phyloP scores from a whole-genome alignment of 2,329 filamentous ascomycete species.

The Aspergillus glaucus region DNA sequence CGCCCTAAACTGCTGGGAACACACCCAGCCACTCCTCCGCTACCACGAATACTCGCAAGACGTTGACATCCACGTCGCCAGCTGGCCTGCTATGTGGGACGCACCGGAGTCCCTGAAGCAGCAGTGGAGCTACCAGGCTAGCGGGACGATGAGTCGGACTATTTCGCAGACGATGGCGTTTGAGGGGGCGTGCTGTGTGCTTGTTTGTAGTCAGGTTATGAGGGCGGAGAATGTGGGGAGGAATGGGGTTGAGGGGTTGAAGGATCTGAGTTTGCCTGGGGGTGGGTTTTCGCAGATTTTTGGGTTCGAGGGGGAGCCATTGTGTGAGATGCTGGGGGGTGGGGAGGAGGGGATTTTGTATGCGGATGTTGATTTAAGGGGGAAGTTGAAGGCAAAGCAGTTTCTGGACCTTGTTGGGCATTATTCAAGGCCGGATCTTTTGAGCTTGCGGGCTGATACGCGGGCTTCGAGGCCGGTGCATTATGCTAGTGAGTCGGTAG shows the following conservation, averaged over 20 bases:
- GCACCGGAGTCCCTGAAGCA: neutral
- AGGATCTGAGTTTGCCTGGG: conserved; percentile 6
- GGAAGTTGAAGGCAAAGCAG: conserved; percentile 15
- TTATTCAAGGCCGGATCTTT: conserved; percentile 18
- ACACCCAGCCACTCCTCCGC: conserved; percentile 43
- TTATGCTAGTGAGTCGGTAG: too few relatives aligned
- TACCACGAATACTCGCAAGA: conserved; percentile 38
- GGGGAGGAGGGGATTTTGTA: conserved; percentile 46
- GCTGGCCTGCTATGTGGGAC: conserved; percentile 36
- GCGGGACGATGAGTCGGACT: neutral
- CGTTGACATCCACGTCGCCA: conserved; percentile 41
- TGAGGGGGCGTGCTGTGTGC: conserved; percentile 1
- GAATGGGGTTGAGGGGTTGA: conserved; percentile 14
- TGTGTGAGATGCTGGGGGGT: conserved; percentile 35
- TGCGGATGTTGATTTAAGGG: conserved; percentile 45
- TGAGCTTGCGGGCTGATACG: conserved; percentile 12
- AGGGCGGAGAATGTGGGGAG: neutral
- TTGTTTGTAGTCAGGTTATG: conserved; percentile 1
- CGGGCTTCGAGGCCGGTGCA: neutral
- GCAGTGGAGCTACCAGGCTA: neutral
- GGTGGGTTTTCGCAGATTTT: conserved; percentile 48
- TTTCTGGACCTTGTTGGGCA: conserved; percentile 16
- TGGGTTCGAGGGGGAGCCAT: conserved; percentile 46
- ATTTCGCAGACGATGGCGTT: neutral
- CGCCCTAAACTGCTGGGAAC: conserved; percentile 43